Evolutionary conservation across 257 asterid species (phyloP).

Genomic region (Solanum paucissectum): DNA sequence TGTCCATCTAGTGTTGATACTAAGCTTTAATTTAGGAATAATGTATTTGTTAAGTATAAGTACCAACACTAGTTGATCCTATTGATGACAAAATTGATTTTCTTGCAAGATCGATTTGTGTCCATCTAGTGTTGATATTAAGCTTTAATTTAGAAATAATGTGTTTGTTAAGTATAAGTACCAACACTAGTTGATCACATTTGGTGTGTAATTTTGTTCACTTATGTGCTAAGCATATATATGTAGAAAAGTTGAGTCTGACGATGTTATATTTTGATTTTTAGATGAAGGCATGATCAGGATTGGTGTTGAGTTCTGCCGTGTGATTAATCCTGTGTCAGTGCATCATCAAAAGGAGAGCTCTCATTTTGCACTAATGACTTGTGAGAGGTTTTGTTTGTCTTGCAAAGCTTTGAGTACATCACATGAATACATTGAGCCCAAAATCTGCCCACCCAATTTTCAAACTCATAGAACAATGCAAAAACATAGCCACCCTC

Average conservation of each 20-base stretch:
- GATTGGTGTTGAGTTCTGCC: not conserved
- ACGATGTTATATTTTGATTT: not conserved
- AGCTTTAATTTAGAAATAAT: no score
- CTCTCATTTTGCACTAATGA: not conserved
- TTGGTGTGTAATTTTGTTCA: not conserved
- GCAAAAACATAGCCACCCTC: slow-evolving; percentile 43
- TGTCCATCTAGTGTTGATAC: no score
- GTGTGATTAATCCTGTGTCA: not conserved
- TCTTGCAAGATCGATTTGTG: no score
- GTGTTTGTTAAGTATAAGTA: no score
- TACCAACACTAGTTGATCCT: no score
- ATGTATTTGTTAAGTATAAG: no score
- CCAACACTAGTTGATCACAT: no score
- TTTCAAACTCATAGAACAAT: slow-evolving; percentile 32
- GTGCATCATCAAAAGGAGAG: not conserved
- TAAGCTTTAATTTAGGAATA: no score
- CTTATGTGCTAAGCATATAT: not conserved
- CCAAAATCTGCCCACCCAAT: slow-evolving; percentile 39
- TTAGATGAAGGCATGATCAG: not conserved
- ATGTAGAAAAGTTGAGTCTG: not conserved
- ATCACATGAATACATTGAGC: slow-evolving; percentile 30
- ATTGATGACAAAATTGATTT: no score
- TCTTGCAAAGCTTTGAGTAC: not conserved
- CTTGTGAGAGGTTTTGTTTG: not conserved
- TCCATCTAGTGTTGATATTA: no score